phyloP scores from a whole-genome alignment of 2,329 filamentous ascomycete genomes.

The Bipolaris victoriae region DNA sequence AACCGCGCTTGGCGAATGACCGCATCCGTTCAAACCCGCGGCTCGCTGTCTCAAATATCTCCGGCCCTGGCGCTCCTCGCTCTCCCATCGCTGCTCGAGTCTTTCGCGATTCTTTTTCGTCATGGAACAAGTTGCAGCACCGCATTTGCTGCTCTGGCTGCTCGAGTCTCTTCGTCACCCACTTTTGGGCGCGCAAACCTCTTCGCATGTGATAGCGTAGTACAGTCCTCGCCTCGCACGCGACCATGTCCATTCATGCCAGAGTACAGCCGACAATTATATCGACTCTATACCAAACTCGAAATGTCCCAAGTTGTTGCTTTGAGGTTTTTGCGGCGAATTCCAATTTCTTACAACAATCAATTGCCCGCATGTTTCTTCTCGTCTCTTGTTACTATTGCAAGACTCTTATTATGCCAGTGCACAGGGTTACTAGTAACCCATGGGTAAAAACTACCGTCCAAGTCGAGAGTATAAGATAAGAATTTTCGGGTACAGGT shows the following conservation, averaged over 20 bases:
- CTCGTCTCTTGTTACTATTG: background rate
- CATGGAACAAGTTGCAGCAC: background rate
- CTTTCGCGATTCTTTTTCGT: background rate
- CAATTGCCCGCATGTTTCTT: background rate
- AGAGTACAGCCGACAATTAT: background rate
- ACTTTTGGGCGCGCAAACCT: background rate
- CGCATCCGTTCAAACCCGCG: constrained; percentile 32
- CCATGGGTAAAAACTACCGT: no score
- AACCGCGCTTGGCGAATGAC: constrained; percentile 39
- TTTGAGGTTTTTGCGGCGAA: background rate
- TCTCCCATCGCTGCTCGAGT: background rate
- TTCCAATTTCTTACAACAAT: background rate
- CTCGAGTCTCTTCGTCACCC: background rate
- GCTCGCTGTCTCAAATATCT: constrained; percentile 16
- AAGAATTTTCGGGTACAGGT: no score
- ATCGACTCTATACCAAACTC: background rate
- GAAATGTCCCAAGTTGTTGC: no score
- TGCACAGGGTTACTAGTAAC: no score
- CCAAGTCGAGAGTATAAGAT: no score
- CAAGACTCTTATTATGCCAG: background rate
- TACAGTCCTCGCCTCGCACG: background rate
- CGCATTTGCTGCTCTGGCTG: background rate
- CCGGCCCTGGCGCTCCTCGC: background rate
- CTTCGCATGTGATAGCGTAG: constrained; percentile 7
- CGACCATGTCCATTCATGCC: background rate